These are phyloP conservation scores for Incumbomyces delicatus DNA, from an alignment of 2,329 filamentous ascomycete species.

Conservation along the genomic window DNA sequence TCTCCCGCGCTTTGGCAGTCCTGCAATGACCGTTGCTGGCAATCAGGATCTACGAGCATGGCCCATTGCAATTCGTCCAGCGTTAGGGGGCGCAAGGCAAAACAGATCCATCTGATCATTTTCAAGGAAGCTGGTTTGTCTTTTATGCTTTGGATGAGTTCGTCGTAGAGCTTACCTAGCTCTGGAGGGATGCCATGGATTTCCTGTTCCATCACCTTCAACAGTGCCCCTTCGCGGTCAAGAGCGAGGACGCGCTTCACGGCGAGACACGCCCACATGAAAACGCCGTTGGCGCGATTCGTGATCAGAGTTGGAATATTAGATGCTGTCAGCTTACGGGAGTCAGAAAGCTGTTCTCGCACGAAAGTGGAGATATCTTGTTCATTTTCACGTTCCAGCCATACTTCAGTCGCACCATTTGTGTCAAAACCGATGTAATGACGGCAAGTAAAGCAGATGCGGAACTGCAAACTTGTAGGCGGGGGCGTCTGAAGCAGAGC, in stretches of 20 bases:
- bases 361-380: too few species aligned
- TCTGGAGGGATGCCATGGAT: background rate
- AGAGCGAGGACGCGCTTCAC: constrained; percentile 8
- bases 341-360: too few species aligned
- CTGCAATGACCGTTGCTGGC: background rate
- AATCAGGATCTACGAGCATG: constrained; percentile 9
- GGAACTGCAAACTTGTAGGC: too few species aligned
- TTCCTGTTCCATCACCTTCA: too few species aligned
- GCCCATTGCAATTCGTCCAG: constrained; percentile 18
- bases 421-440: too few species aligned
- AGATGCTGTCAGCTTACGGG: background rate
- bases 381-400: too few species aligned
- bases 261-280: constrained; percentile 17
- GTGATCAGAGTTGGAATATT: constrained; percentile 4
- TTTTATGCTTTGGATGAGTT: constrained; percentile 7
- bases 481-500: too few species aligned
- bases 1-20: too few species aligned
- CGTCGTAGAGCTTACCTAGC: constrained; percentile 6
- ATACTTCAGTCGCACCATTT: too few species aligned
- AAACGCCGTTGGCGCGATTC: constrained; percentile 12
- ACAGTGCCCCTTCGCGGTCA: too few species aligned
- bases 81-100: constrained; percentile 15
- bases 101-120: constrained; percentile 20
- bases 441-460: too few species aligned
- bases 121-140: constrained; percentile 7